These are phyloP conservation scores for Ganoderma lingzhi DNA, from an alignment of 1,284 basidiomycete genomes.

Conservation along the genomic window DNA sequence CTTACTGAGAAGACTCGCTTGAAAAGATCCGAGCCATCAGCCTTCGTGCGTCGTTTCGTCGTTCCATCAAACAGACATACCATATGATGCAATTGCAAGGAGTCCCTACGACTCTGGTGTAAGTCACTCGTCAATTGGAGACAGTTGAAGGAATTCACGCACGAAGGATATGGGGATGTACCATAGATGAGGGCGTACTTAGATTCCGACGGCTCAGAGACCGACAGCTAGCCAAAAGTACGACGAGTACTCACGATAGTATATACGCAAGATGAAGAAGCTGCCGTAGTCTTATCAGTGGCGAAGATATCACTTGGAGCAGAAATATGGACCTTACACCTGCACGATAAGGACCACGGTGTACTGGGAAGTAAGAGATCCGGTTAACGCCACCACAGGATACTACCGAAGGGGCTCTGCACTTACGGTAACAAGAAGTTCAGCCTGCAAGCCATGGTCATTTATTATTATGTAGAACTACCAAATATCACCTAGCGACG, in stretches of 20 bases:
- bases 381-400: background rate
- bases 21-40: background rate
- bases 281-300: background rate
- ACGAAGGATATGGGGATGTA: slow-evolving; percentile 25
- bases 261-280: slow-evolving; percentile 31
- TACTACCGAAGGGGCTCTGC: background rate
- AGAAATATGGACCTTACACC: slow-evolving; percentile 12
- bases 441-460: slow-evolving; percentile 12
- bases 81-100: slow-evolving; percentile 21
- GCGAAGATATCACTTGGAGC: background rate
- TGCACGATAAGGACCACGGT: slow-evolving; percentile 27
- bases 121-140: background rate
- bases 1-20: slow-evolving; percentile 21
- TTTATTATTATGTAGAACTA: background rate
- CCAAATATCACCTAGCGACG: background rate
- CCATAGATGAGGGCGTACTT: slow-evolving; percentile 28
- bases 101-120: slow-evolving; percentile 11
- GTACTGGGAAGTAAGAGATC: slow-evolving; percentile 10
- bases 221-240: background rate
- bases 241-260: slow-evolving; percentile 17
- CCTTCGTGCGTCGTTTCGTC: background rate
- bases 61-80: slow-evolving; percentile 12
- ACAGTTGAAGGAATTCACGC: background rate
- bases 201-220: background rate
- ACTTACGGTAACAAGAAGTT: slow-evolving; percentile 25